phyloP scores from a whole-genome alignment of 148 eudicot genomes.

The Rhododendron henanense region DNA sequence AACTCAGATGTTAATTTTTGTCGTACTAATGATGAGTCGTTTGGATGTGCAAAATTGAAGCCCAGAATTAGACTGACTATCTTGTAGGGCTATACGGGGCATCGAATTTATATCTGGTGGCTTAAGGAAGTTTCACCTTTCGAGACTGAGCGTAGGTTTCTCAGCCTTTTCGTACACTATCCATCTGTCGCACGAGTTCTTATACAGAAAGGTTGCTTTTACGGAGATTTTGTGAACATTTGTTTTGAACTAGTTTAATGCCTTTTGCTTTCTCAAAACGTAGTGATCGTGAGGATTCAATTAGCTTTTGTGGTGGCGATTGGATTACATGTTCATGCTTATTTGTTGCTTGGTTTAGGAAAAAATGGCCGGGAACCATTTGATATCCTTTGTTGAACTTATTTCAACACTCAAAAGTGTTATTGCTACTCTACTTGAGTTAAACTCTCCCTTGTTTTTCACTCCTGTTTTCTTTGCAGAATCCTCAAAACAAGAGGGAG shows the following conservation, averaged over 20 bases:
- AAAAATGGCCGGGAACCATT: background rate
- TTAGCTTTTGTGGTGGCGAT: background rate
- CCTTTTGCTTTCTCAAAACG: background rate
- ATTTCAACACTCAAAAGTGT: background rate
- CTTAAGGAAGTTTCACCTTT: background rate
- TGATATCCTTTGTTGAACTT: background rate
- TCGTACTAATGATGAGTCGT: background rate
- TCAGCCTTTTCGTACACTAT: background rate
- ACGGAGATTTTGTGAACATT: background rate
- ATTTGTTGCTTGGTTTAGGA: background rate
- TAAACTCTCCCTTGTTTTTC: background rate
- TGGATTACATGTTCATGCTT: background rate
- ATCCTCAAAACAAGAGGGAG: conserved; percentile 51
- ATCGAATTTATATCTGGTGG: background rate
- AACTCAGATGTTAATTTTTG: background rate
- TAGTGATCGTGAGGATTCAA: background rate
- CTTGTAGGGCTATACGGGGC: background rate
- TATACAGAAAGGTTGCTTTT: background rate
- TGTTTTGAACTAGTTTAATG: background rate
- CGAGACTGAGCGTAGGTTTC: background rate
- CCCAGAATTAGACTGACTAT: background rate
- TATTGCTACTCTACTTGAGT: background rate
- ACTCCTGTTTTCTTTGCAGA: conserved; percentile 28
- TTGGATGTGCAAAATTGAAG: background rate
- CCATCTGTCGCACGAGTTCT: background rate